A percentile compares a stretch with the other conserved stretches of the same genome.
Evolutionary conservation across 1,139 yeast species (phyloP).

Genomic region (Maudiozyma humilis): DNA sequence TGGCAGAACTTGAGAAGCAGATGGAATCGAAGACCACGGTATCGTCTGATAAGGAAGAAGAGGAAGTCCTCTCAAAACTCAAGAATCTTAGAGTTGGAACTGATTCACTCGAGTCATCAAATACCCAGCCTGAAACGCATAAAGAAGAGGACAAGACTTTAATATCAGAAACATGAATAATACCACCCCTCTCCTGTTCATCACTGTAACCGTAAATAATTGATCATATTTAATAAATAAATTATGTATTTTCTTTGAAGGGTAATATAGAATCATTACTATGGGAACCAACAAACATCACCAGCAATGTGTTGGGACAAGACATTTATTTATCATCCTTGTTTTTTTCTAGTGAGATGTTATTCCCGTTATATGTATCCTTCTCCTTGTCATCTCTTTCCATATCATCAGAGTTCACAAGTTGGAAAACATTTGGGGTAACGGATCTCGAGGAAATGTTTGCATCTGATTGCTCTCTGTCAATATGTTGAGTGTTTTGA

Average conservation of each 20-base stretch:
- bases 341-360: slow-evolving; percentile 36
- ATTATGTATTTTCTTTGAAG: too few species aligned
- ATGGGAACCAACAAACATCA: too few species aligned
- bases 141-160: background rate
- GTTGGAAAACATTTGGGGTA: slow-evolving; percentile 26
- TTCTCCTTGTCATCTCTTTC: slow-evolving; percentile 28
- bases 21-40: background rate
- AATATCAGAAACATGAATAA: background rate
- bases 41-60: background rate
- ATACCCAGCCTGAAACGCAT: background rate
- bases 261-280: too few species aligned
- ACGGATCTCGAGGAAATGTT: slow-evolving; percentile 25
- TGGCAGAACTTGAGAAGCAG: slow-evolving; percentile 11
- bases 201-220: too few species aligned
- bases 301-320: too few species aligned
- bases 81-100: background rate
- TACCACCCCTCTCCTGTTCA: too few species aligned
- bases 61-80: background rate
- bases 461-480: slow-evolving; percentile 14
- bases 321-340: slow-evolving; percentile 23
- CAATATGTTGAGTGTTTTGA: background rate
- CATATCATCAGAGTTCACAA: slow-evolving; percentile 19
- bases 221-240: too few species aligned
- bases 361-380: slow-evolving; percentile 42
- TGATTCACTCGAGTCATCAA: background rate